Evolutionary conservation across 2,329 filamentous ascomycete genomes (phyloP), one percentile per base, ranked within the genome.

Genomic region (Fusarium denticulatum): DNA sequence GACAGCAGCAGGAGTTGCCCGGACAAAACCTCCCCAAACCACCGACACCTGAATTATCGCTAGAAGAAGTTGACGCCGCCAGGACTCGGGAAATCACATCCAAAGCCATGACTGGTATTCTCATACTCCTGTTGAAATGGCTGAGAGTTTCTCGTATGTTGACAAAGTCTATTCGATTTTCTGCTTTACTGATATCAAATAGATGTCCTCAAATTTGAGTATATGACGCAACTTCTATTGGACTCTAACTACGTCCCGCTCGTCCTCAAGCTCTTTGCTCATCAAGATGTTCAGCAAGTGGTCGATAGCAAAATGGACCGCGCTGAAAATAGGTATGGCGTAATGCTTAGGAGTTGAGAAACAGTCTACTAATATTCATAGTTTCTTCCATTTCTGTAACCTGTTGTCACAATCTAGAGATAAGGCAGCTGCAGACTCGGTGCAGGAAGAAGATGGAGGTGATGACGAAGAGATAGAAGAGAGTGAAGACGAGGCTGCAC

Each of bases 131-230:
- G 49, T 81, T 98, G 69, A 99, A 98, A 82, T 99, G 96, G 96
- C 92, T 98, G 77, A 97, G 97, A 81, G 86, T 97, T 60, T 98
- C 95, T 65, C 96, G 94, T 97, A 86, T 86, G 94, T 80, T 34
- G 18, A 58, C n/a, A n/a, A 6, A 39, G 28, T 24, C 16, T 30
- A 8, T 37, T 24, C 30, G 15, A 20, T 20, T 42, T 37, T 26
- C 13, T 24, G 37, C 14, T 37, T 43, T 50, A 47, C 73, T 81
- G 53, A 80, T 59, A 32, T 63, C 7, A 20, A 32, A 47, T 71
- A 97, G 94, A 99, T 80, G 89, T 98, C 34, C 86, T 99, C 73
- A 97, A 98, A 80, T 98, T 96, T 76, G 96, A 99, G 83, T 98
- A 98, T 79, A 85, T 99, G 79, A 96, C 95, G 1, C 96, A 99